Conservation (phyloP, 768 basidiomycete genomes). For the Pisolithus tinctorius region DNA sequence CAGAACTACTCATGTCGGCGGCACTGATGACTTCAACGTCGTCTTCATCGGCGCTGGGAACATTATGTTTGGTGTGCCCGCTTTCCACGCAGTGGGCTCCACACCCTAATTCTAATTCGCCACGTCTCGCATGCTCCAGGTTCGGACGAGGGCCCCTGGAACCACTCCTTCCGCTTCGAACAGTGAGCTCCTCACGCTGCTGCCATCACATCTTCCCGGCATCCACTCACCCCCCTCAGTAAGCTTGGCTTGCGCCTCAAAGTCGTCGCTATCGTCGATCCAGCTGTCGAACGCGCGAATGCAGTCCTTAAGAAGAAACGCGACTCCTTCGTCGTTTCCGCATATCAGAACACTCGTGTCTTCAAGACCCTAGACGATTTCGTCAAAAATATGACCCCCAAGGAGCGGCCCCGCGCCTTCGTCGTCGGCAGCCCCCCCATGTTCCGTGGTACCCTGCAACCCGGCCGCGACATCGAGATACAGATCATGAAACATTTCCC, state of each 20-base stretch:
- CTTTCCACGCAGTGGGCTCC: not conserved
- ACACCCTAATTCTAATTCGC: not conserved
- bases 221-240: conserved; percentile 31
- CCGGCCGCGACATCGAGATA: conserved; percentile 79
- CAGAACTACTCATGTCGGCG: conserved; percentile 47
- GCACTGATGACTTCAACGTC: conserved; percentile 80
- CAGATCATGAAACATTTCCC: conserved; percentile 87
- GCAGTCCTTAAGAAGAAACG: conserved; percentile 84
- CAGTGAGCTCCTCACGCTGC: conserved; percentile 45
- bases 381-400: conserved; percentile 56
- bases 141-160: conserved; percentile 87
- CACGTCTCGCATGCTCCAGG: conserved; percentile 36
- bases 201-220: not conserved
- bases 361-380: conserved; percentile 86
- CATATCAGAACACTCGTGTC: conserved; percentile 83
- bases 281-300: conserved; percentile 72
- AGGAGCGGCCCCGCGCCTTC: conserved; percentile 70
- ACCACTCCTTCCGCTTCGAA: conserved; percentile 87
- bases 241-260: conserved; percentile 96
- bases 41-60: conserved; percentile 95
- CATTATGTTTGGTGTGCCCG: conserved; percentile 84
- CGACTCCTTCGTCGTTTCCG: conserved; percentile 87
- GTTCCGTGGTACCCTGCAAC: conserved; percentile 74
- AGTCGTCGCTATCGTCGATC: conserved; percentile 92
- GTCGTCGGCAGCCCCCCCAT: conserved; percentile 91